Evolutionary conservation across 768 basidiomycete species (phyloP).

Genomic region (Sporobolomyces roseus): DNA sequence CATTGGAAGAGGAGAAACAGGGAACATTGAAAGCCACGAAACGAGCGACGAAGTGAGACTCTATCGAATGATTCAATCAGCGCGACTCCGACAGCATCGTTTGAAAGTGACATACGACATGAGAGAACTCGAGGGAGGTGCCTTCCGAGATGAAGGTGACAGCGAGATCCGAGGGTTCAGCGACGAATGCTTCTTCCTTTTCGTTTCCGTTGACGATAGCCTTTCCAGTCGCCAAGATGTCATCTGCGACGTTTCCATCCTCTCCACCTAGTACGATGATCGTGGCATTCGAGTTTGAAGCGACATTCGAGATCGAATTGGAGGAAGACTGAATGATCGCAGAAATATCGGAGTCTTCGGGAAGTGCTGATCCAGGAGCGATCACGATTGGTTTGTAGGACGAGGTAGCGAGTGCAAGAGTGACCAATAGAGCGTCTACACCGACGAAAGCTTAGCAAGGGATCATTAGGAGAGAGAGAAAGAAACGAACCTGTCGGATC

Average conservation of each 20-base stretch:
- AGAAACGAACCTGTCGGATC: constrained; percentile 33
- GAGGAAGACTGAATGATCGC: constrained; percentile 26
- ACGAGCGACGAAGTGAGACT: constrained; percentile 38
- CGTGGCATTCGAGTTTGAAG: not conserved
- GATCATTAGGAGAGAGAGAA: not conserved
- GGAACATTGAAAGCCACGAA: constrained; percentile 38
- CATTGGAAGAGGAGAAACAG: constrained; percentile 17
- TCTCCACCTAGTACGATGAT: constrained; percentile 14
- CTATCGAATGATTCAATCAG: not conserved
- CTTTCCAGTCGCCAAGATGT: constrained; percentile 31
- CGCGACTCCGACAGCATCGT: not conserved
- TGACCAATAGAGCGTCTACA: constrained; percentile 39
- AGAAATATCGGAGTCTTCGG: constrained; percentile 11
- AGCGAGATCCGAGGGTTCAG: constrained; percentile 20
- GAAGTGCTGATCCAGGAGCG: constrained; percentile 15
- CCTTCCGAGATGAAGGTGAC: constrained; percentile 30
- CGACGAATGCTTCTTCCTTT: not conserved
- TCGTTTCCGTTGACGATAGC: not conserved
- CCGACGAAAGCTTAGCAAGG: not conserved
- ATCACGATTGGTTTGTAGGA: constrained; percentile 26
- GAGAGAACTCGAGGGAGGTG: constrained; percentile 16
- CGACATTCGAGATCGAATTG: not conserved
- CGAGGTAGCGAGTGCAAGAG: constrained; percentile 31
- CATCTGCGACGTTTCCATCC: constrained; percentile 4
- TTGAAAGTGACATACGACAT: constrained; percentile 9